Conservation (phyloP, 2,329 filamentous ascomycete species). For the Botrytis sinoallii region DNA sequence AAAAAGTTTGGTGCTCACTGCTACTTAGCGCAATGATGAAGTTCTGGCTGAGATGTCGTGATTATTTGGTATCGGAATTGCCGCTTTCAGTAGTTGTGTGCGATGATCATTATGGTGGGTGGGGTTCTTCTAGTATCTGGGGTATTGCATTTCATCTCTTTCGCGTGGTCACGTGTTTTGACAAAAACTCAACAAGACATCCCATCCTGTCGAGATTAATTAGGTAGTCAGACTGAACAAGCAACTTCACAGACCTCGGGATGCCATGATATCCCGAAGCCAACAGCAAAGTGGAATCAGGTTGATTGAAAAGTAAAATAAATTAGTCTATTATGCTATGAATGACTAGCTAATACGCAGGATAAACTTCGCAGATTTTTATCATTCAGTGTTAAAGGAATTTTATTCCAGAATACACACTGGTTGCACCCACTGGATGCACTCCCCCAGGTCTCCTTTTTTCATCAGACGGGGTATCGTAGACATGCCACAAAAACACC, state of each 20-base stretch:
- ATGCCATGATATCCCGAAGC: too few species aligned
- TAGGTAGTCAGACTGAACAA: neutral
- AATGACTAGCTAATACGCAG: neutral
- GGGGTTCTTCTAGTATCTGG: neutral
- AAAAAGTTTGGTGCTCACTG: conserved; percentile 1
- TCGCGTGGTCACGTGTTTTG: neutral
- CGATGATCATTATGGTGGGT: neutral
- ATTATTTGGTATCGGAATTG: neutral
- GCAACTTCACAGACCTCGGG: neutral
- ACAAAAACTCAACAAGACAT: neutral
- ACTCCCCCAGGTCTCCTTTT: conserved; percentile 1
- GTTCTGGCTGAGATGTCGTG: conserved; percentile 19
- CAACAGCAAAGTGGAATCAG: neutral
- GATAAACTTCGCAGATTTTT: neutral
- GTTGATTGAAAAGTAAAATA: neutral
- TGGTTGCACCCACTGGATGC: conserved; percentile 12
- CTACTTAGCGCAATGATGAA: conserved; percentile 21
- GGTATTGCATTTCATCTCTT: neutral
- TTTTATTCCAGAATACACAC: neutral
- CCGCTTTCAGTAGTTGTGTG: neutral
- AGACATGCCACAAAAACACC: conserved; percentile 15
- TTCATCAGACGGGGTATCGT: conserved; percentile 17
- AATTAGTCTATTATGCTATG: conserved; percentile 12
- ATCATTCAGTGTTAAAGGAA: neutral
- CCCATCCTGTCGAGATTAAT: neutral